Conservation (phyloP, 2,329 filamentous ascomycete genomes). For the Ceratocystis smalleyi region DNA sequence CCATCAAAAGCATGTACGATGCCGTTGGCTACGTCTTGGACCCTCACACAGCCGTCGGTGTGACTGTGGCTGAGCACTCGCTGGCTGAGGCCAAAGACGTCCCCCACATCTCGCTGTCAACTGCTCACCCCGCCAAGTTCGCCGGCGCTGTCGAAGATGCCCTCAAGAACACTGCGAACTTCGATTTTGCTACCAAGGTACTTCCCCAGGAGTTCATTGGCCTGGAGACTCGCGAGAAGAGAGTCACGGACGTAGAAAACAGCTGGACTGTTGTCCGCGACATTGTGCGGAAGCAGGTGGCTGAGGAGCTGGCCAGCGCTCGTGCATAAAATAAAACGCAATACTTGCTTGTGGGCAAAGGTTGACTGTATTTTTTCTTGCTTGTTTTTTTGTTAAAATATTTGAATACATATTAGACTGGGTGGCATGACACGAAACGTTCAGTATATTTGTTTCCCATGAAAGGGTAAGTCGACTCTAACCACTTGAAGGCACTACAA, state of each 20-base stretch:
- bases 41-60: constrained; percentile 79
- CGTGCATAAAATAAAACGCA: constrained; percentile 4
- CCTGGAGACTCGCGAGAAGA: constrained; percentile 57
- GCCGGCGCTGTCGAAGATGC: constrained; percentile 68
- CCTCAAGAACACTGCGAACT: constrained; percentile 53
- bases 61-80: constrained; percentile 60
- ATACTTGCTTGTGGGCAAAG: not conserved
- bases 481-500: not conserved
- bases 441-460: not conserved
- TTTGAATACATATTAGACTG: not conserved
- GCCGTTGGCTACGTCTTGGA: constrained; percentile 67
- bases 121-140: constrained; percentile 94
- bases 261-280: constrained; percentile 61
- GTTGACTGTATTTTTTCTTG: not conserved
- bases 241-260: constrained; percentile 53
- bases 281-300: constrained; percentile 60
- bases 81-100: constrained; percentile 36
- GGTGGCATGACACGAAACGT: not conserved
- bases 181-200: constrained; percentile 59
- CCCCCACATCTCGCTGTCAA: constrained; percentile 72
- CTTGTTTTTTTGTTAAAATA: not conserved
- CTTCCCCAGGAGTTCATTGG: constrained; percentile 70
- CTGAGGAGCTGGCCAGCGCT: constrained; percentile 36
- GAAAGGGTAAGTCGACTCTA: not conserved
- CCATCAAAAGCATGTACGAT: constrained; percentile 41